These are phyloP conservation scores for Aspergillus tamarii DNA, from an alignment of 2,329 filamentous ascomycete genomes.

Conservation along the genomic window DNA sequence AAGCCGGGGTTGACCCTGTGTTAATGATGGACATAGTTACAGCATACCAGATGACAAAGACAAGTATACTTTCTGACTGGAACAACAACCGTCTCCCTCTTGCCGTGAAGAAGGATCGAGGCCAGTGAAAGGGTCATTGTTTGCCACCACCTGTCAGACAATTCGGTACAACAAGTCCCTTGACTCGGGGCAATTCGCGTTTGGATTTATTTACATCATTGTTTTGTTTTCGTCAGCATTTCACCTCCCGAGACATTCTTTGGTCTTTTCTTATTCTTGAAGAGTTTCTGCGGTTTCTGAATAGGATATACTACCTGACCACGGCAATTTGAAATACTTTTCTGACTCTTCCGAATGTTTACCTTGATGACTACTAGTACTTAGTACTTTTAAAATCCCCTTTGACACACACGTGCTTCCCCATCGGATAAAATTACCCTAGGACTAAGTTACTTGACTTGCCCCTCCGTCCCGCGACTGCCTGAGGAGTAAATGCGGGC, in stretches of 20 bases:
- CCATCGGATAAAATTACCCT: not conserved
- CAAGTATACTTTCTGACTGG: not conserved
- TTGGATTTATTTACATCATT: not conserved
- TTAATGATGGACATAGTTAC: not conserved
- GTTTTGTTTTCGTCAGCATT: not conserved
- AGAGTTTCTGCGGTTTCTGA: not conserved
- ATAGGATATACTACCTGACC: not conserved
- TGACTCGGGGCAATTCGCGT: not conserved
- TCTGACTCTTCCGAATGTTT: not conserved
- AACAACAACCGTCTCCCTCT: no score
- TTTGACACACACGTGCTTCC: not conserved
- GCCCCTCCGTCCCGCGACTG: slow-evolving; percentile 7
- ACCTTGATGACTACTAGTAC: not conserved
- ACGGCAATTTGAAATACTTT: not conserved
- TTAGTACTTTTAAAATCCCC: not conserved
- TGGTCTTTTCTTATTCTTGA: not conserved
- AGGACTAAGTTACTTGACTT: not conserved
- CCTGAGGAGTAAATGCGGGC: slow-evolving; percentile 2
- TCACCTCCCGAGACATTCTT: not conserved
- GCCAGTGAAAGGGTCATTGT: not conserved
- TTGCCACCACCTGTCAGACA: not conserved
- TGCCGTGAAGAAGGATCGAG: not conserved
- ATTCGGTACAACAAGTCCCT: not conserved
- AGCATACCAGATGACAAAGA: slow-evolving; percentile 1
- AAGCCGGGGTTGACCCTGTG: not conserved